Evolutionary conservation across 495 filamentous ascomycete genomes (phyloP), one percentile per base, ranked within the genome.

Genomic region (Cryomyces minteri): DNA sequence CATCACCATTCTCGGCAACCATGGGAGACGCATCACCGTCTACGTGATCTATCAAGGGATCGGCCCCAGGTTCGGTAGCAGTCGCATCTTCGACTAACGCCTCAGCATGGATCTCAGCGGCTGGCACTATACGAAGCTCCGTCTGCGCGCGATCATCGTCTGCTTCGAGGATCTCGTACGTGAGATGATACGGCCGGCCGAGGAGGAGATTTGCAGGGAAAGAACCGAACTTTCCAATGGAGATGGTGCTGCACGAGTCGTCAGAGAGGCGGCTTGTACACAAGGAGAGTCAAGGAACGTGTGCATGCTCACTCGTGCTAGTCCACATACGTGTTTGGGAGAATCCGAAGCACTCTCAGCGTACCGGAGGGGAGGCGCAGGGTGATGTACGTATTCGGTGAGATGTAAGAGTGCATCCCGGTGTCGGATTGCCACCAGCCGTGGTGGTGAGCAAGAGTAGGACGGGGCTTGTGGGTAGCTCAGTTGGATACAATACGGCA

Each of bases 121-220:
- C 68, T 4, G 88, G 74, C 4, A 96, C 85, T 9, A 94, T 65
- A 5, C 86, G 81, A 38, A 98, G 66, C 11, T 73, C 67, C 11
- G 71, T 67, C 36, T 69, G 70, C 41, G 52, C 57, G 47, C 74
- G 67, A 41, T 69, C 71, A 25, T 74, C 67, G 0, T 61, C 57
- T 48, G 71, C 71, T 52, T 94, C 85, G 41, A 80, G 70, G 7
- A 98, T 65, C 57, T 98, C 90, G 57, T 80, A 98, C 5, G 86
- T 94, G 40, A 90, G 67, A 63, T 94, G 72, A 62, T 84, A 94
- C 0, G 90, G 90, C 11, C 90, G 77, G 8, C n/a, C 82, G 34
- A 98, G 70, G 32, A 98, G 73, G 12, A 83, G 72, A 54, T 95
- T 94, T 5, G 82, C 71, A 18, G 82, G 77, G 54, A 96, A 94